Conservation (phyloP, 2,329 filamentous ascomycete species). For the Penicillium sp. region DNA sequence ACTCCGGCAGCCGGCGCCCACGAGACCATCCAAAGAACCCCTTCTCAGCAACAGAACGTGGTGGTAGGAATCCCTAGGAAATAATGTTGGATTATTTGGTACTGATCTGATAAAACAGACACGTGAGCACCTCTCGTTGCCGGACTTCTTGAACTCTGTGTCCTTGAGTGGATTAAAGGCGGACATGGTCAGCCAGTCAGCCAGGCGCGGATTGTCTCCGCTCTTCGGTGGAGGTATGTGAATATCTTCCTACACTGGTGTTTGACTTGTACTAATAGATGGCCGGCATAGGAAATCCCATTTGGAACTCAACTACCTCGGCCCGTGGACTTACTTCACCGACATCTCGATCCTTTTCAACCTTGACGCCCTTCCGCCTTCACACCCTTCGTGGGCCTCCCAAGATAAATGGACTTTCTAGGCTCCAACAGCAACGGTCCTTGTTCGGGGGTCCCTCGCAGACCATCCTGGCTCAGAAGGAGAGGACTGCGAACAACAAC, state of each 20-base stretch:
- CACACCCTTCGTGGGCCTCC: slow-evolving; percentile 25
- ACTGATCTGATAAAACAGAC: slow-evolving; percentile 11
- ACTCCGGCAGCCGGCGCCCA: slow-evolving; percentile 13
- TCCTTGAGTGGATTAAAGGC: slow-evolving; percentile 27
- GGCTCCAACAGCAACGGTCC: slow-evolving; percentile 37
- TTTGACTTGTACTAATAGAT: background rate
- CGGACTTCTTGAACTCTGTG: slow-evolving; percentile 28
- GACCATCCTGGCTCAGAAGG: slow-evolving; percentile 74
- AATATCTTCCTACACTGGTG: background rate
- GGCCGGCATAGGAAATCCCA: slow-evolving; percentile 13
- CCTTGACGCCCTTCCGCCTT: slow-evolving; percentile 25
- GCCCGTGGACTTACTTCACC: slow-evolving; percentile 14
- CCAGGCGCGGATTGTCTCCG: slow-evolving; percentile 18
- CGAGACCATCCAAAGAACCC: slow-evolving; percentile 13
- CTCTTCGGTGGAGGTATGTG: slow-evolving; percentile 22
- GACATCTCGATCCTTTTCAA: slow-evolving; percentile 25
- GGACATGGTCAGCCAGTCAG: slow-evolving; percentile 17
- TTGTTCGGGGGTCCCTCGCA: slow-evolving; percentile 45
- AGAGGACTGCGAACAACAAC: slow-evolving; percentile 91
- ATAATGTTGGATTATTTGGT: background rate
- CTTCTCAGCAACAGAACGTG: slow-evolving; percentile 13
- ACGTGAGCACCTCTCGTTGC: slow-evolving; percentile 17
- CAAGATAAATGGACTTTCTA: slow-evolving; percentile 26
- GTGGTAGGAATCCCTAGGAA: slow-evolving; percentile 19
- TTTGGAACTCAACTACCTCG: slow-evolving; percentile 20